A percentile compares a stretch with the other conserved stretches of the same genome.
phyloP scores from a whole-genome alignment of 2,329 filamentous ascomycete species.

The Aspergillus hortae region DNA sequence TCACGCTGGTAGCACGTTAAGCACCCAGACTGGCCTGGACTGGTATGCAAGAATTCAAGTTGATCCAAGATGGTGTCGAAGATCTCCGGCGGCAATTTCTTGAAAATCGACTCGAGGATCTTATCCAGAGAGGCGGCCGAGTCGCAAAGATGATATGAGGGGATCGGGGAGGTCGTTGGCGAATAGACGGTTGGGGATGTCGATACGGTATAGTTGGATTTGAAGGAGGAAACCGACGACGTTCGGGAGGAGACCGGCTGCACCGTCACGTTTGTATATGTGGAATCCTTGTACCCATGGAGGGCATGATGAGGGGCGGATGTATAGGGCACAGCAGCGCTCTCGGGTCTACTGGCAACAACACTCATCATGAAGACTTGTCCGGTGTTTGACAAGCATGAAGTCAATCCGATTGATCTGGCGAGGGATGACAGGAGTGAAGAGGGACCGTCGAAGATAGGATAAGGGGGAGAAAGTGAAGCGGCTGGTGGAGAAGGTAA shows the following conservation, averaged over 20 bases:
- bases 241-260: constrained; percentile 30
- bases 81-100: constrained; percentile 50
- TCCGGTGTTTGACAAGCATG: constrained; percentile 14
- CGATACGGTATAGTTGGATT: constrained; percentile 34
- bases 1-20: constrained; percentile 54
- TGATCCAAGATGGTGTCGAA: constrained; percentile 54
- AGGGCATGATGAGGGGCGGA: constrained; percentile 22
- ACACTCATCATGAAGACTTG: constrained; percentile 34
- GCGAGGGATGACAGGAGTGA: constrained; percentile 2
- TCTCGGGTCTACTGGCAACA: constrained; percentile 37
- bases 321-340: constrained; percentile 29
- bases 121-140: constrained; percentile 34
- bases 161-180: constrained; percentile 30
- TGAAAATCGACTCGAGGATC: constrained; percentile 35
- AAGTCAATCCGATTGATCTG: constrained; percentile 4
- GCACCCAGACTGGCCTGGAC: constrained; percentile 42
- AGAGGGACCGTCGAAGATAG: constrained; percentile 10
- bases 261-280: constrained; percentile 24
- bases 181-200: constrained; percentile 38
- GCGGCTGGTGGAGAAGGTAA: constrained; percentile 9
- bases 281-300: constrained; percentile 26
- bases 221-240: constrained; percentile 36
- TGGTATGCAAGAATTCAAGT: constrained; percentile 45
- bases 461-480: constrained; percentile 8
- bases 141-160: constrained; percentile 36